Base-by-base conservation (phyloP, 2,329 filamentous ascomycete genomes). In the Venturia oleaginea region DNA sequence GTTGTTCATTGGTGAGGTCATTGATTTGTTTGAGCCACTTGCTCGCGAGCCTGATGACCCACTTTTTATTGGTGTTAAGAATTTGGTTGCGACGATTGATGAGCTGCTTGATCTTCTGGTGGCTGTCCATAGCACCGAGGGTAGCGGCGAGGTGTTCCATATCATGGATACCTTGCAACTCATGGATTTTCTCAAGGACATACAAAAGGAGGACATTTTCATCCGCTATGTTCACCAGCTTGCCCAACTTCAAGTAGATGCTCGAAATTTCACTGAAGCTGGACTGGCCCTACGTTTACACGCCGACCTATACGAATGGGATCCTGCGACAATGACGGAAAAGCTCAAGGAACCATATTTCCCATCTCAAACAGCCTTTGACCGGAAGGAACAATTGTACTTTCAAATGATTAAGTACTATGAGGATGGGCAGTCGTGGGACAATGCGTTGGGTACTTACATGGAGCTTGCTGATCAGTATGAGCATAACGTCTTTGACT, bases 141-240 rank as follows among this genome's bases (percentile, higher is more conserved):
- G 80, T 43, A 83, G 81, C 4, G 88, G 86, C 55, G 91, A 96
- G 71, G 87, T 90, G 1, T 88, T 89, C 8, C 86, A 90, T 66
- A 89, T 96, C 68, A 90, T 96, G 75, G 92, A 97, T 74, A 91
- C 91, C 0, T 79, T 97, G 62, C 86, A 91, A 64, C 80, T 97
- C 32, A 97, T 97, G 92, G 91, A 97, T 70, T 97, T 97, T 76
- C 83, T 97, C 69, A 89, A 92, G 68, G 92, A 97, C 72, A 96
- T 97, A 88, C 90, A 95, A 69, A 96, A 96, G 72, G 92, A 96
- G 73, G 92, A 97, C 71, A 96, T 97, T 65, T 97, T 96, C 75
- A 89, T 96, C 68, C 88, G 92, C 68, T 97, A 97, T 71, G 92
- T 97, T 17, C 93, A 97, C 72, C 92, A 97, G 74, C 82, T 97